Evolutionary conservation across 179 eudicot genomes (phyloP).

Genomic region (Heliamphora pulchella): DNA sequence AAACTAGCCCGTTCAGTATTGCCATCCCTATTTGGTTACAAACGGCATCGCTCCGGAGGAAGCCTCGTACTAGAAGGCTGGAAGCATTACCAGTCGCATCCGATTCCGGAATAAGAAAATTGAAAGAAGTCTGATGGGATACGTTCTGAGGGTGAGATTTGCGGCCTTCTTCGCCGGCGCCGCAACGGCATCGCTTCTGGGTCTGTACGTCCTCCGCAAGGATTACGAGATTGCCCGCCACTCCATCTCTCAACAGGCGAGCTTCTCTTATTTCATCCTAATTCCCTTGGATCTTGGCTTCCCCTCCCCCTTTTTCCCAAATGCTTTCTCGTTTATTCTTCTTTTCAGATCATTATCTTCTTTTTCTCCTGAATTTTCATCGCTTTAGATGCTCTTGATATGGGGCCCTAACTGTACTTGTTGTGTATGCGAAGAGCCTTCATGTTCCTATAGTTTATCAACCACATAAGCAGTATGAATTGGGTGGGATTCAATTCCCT

Average conservation of each 20-base stretch:
- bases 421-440: neutral
- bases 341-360: neutral
- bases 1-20: too few relatives aligned
- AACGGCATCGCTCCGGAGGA: too few relatives aligned
- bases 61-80: neutral
- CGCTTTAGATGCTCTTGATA: neutral
- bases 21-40: too few relatives aligned
- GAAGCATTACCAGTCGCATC: neutral
- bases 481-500: neutral
- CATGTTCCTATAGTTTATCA: neutral
- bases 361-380: neutral
- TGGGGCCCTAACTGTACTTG: conserved; percentile 2
- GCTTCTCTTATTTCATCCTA: neutral
- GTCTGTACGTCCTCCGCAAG: conserved; percentile 47
- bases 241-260: conserved; percentile 55
- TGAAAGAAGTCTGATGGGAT: conserved; percentile 43
- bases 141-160: conserved; percentile 48
- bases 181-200: conserved; percentile 47
- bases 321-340: too few relatives aligned
- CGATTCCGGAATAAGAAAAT: neutral
- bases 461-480: neutral
- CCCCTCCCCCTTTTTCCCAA: neutral
- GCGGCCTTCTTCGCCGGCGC: conserved; percentile 69
- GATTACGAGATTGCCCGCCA: conserved; percentile 56
- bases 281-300: neutral